Evolutionary conservation across 2,329 filamentous ascomycete species (phyloP).

Genomic region (Alternaria brassicicola): DNA sequence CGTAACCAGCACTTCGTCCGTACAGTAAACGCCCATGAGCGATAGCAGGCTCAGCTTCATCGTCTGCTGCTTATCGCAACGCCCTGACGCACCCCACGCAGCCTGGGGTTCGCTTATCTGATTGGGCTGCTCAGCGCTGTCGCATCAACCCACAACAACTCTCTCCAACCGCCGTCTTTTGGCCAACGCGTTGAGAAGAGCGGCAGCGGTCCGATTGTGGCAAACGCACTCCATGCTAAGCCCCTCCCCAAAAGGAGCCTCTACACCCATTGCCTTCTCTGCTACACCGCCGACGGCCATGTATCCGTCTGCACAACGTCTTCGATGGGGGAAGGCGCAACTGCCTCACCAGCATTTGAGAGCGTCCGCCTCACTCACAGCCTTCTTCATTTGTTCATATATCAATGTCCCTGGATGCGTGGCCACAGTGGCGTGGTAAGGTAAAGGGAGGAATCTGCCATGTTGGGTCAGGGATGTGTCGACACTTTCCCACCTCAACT

Average conservation of each 20-base stretch:
- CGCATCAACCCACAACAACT: slow-evolving; percentile 17
- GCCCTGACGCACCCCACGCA: slow-evolving; percentile 32
- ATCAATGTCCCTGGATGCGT: not conserved
- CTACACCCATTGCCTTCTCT: slow-evolving; percentile 2
- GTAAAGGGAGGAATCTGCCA: slow-evolving; percentile 14
- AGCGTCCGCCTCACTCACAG: slow-evolving; percentile 7
- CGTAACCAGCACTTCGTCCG: not conserved
- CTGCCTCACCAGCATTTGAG: slow-evolving; percentile 1
- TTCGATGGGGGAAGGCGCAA: slow-evolving; percentile 10
- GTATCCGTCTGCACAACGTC: slow-evolving; percentile 14
- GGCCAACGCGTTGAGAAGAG: slow-evolving; percentile 2
- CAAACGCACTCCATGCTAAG: slow-evolving; percentile 14
- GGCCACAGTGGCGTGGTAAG: not conserved
- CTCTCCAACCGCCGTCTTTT: slow-evolving; percentile 4
- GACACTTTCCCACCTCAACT: slow-evolving; percentile 20
- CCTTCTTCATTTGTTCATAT: not conserved
- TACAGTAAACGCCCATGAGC: not conserved
- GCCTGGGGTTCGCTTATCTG: slow-evolving; percentile 7
- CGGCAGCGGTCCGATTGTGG: slow-evolving; percentile 5
- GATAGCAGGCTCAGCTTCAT: not conserved
- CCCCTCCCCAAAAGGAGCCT: slow-evolving; percentile 16
- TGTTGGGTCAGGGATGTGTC: slow-evolving; percentile 18
- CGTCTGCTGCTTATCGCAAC: slow-evolving; percentile 29
- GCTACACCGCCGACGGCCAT: slow-evolving; percentile 21
- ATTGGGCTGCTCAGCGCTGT: slow-evolving; percentile 19